Evolutionary conservation across 345 rosid genomes (phyloP), one percentile per base, ranked within the genome.

Genomic region (Hibiscus trionum): DNA sequence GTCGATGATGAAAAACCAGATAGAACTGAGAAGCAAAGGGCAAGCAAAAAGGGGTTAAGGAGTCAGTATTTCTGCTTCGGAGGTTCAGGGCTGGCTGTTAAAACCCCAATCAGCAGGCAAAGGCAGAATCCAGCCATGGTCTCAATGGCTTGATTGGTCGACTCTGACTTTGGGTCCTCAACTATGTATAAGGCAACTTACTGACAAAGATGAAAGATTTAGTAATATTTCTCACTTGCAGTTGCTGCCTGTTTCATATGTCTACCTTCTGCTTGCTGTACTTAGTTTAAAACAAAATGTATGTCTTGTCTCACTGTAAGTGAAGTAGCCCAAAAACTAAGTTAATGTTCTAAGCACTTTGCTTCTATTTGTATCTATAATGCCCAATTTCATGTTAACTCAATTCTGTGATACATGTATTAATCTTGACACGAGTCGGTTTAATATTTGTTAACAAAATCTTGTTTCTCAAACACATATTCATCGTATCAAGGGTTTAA

Each of bases 51-150:
- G 80, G 87, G 74, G 69, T 57, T 76, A 50, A 86, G 83, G 78
- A 85, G 87, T 58, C 90, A 80, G 55, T 89, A 85, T 82, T 91
- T 88, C 74, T 93, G 98, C 72, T 89, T 89, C 12, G 94, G 93
- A 31, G 76, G 77, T 26, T 81, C 93, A 33, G 76, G 81, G 35
- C 73, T 87, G 72, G 74, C 90, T 2, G 85, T 84, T 16, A 86
- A 79, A 75, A 84, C 74, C 7, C 84, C 87, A 4, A 80, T 67
- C 17, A 77, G 77, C 80, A 75, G 80, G 86, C 82, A 68, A 29
- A 74, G 82, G 58, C 82, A 55, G 21, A 83, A 77, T 37, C 44
- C 44, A 39, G 72, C 90, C 46, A 77, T 80, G 16, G 47, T 84
- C 80, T 78, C 84, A 2, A 76, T 75, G 78, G 87, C 87, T 19